Evolutionary conservation across 2,329 filamentous ascomycete species (phyloP), one percentile per base, ranked within the genome.

Genomic region (Ceratocystis papillata): DNA sequence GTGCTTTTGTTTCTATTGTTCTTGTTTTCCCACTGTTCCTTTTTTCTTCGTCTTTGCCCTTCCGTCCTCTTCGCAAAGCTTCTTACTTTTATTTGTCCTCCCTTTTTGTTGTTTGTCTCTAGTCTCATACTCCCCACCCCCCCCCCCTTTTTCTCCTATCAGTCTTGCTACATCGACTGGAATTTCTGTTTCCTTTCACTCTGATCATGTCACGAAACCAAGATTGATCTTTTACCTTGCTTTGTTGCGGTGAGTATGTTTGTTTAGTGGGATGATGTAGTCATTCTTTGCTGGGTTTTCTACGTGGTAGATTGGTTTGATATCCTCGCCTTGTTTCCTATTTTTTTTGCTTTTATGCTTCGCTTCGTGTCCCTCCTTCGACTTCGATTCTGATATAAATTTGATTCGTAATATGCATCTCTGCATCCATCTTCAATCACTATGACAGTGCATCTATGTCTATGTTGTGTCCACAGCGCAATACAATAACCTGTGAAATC

Each of bases 241-340:
- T 59, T 59, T 59, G 30, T 33, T 59, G 28, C 55, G 25, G 55
- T 59, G 55, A 33, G 55, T 59, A 59, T 20, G 60, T 62, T 60
- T 62, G 12, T 59, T 62, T 45, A 33, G 20, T 62, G 17, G 30
- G 17, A 44, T 44, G 25, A 25, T 44, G 44, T 20, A 62, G n/a
- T 28, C 20, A 45, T 62, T 62, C 33, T 33, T 45, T 20, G 45
- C 33, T 62, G 20, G 33, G 37, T 62, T 41, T 41, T 44, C 33
- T 62, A 62, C 48, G 25, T 53, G 48, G 60, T 45, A 44, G 55
- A 59, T 41, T 59, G 55, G 25, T 59, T 46, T 20, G 37, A 44
- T 62, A 62, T 45, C 17, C 20, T 28, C 60, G 30, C 25, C 17
- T 62, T 33, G 12, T 46, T 45, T 30, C 5, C 7, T 41, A 15